Conservation (phyloP, 495 filamentous ascomycete genomes). For the Lasiosphaeris hirsuta region DNA sequence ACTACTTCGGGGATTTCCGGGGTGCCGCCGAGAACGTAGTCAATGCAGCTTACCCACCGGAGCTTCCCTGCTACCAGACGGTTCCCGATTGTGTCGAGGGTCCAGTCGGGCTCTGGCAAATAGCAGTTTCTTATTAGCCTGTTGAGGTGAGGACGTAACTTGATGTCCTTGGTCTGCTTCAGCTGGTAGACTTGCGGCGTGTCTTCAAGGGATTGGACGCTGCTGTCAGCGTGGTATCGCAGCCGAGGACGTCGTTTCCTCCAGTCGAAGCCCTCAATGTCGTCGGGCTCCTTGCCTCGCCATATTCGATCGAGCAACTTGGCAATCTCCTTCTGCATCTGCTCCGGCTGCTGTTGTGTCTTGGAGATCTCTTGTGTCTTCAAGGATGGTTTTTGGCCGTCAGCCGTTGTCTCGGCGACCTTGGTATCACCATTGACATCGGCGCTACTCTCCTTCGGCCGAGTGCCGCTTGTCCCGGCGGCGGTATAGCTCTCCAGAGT, state of each 20-base stretch:
- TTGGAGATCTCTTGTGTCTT: too few relatives aligned
- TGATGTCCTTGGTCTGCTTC: background rate
- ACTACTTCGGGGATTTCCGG: background rate
- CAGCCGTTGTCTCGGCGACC: too few relatives aligned
- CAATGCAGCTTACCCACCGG: background rate
- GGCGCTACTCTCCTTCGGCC: background rate
- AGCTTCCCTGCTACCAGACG: background rate
- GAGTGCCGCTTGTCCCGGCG: background rate
- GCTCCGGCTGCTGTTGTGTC: too few relatives aligned
- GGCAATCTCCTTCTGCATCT: background rate
- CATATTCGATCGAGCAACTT: background rate
- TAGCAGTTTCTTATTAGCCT: background rate
- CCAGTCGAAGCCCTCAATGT: slow-evolving; percentile 7
- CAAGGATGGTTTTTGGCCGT: too few relatives aligned
- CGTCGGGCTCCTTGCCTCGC: too few relatives aligned
- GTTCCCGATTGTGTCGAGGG: background rate
- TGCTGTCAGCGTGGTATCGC: background rate
- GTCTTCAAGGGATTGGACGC: slow-evolving; percentile 2
- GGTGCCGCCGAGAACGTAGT: background rate
- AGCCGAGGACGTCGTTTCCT: background rate
- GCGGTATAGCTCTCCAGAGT: background rate
- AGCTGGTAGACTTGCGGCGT: background rate
- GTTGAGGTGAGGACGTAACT: background rate
- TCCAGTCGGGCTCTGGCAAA: background rate
- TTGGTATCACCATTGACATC: too few relatives aligned